These are phyloP conservation scores for Mycosarcoma maydis DNA, from an alignment of 1,284 basidiomycete genomes.

Conservation along the genomic window DNA sequence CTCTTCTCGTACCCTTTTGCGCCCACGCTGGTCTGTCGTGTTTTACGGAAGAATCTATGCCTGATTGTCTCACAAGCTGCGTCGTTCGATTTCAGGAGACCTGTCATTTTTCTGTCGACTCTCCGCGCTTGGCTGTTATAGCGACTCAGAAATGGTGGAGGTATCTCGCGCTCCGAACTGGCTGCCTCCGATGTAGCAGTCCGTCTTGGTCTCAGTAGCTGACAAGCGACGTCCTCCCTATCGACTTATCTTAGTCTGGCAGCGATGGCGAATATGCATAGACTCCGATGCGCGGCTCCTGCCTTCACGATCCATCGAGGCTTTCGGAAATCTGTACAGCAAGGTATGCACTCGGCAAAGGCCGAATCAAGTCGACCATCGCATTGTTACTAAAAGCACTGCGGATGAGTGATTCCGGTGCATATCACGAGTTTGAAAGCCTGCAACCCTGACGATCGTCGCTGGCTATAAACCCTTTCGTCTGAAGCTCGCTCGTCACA, in stretches of 20 bases:
- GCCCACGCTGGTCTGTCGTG: constrained; percentile 2
- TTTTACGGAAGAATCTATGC: background rate
- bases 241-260: too few species aligned
- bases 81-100: constrained; percentile 14
- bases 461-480: background rate
- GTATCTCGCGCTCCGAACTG: too few species aligned
- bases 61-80: constrained; percentile 21
- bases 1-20: background rate
- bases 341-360: too few species aligned
- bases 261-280: too few species aligned
- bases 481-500: background rate
- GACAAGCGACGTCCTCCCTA: too few species aligned
- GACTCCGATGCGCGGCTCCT: too few species aligned
- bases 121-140: constrained; percentile 3
- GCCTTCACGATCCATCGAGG: too few species aligned
- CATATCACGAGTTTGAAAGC: background rate
- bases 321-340: too few species aligned
- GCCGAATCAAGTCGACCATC: too few species aligned
- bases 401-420: background rate
- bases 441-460: background rate
- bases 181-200: too few species aligned
- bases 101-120: background rate
- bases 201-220: too few species aligned
- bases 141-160: too few species aligned
- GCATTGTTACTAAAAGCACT: background rate